Evolutionary conservation across 2,329 filamentous ascomycete species (phyloP).

Genomic region (Paraphoma chrysanthemicola): DNA sequence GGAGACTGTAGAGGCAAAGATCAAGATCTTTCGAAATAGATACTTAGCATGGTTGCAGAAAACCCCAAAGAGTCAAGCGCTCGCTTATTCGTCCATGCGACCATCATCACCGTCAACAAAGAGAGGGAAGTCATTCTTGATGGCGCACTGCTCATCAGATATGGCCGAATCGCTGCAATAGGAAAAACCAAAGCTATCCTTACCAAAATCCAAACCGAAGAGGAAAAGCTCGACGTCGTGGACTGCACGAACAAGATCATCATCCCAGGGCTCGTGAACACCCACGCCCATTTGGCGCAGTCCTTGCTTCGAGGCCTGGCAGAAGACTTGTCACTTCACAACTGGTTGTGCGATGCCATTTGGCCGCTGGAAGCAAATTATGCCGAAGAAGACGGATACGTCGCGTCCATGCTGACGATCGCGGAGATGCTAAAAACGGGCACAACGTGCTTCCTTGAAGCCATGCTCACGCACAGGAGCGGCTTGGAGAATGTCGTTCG

Average conservation of each 20-base stretch:
- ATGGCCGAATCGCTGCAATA: conserved; percentile 52
- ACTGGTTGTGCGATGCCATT: conserved; percentile 43
- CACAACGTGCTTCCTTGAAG: conserved; percentile 49
- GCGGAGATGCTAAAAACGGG: conserved; percentile 49
- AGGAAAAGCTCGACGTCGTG: conserved; percentile 15
- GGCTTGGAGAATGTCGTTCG: conserved; percentile 31
- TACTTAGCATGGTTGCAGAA: neutral
- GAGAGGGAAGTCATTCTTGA: conserved; percentile 55
- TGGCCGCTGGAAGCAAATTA: conserved; percentile 49
- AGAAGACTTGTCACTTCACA: conserved; percentile 30
- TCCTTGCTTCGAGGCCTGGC: conserved; percentile 44
- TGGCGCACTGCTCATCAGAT: conserved; percentile 54
- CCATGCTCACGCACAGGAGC: conserved; percentile 45
- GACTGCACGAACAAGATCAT: conserved; percentile 42
- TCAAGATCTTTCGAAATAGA: no score
- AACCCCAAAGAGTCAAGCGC: neutral
- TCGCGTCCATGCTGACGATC: conserved; percentile 42
- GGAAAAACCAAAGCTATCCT: conserved; percentile 48
- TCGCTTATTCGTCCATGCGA: conserved; percentile 56
- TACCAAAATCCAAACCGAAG: neutral
- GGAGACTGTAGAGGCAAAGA: no score
- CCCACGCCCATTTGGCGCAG: conserved; percentile 47
- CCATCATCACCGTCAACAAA: conserved; percentile 60
- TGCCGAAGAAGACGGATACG: conserved; percentile 41
- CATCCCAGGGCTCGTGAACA: conserved; percentile 47